These are phyloP conservation scores for Colletotrichum coccodes DNA, from an alignment of 2,329 filamentous ascomycete genomes.

Conservation along the genomic window DNA sequence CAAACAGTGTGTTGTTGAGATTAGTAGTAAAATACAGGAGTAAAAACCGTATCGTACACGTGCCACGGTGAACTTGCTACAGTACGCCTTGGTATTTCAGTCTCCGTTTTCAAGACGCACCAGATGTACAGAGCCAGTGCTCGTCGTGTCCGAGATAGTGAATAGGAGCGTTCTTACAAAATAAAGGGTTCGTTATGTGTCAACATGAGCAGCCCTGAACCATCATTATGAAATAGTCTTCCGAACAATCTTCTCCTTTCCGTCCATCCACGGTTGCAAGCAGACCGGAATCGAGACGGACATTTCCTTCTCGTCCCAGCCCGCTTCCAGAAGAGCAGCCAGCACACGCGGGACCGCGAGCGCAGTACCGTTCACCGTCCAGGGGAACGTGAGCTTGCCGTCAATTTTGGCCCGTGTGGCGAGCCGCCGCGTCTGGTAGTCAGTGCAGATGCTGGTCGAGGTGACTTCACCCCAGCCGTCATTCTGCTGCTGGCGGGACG, in stretches of 20 bases:
- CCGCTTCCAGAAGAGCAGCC: conserved; percentile 89
- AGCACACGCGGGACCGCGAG: conserved; percentile 90
- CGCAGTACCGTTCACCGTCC: conserved; percentile 94
- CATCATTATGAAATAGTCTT: neutral
- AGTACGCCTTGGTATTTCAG: neutral
- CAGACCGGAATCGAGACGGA: conserved; percentile 82
- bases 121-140: neutral
- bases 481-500: conserved; percentile 73
- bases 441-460: conserved; percentile 88
- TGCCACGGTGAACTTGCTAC: neutral
- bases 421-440: conserved; percentile 90
- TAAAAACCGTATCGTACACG: neutral
- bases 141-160: neutral
- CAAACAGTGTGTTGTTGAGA: neutral
- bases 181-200: neutral
- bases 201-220: neutral
- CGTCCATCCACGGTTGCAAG: conserved; percentile 86
- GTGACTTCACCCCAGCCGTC: conserved; percentile 94
- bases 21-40: neutral
- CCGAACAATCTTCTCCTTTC: conserved; percentile 69
- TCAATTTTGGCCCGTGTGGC: conserved; percentile 75
- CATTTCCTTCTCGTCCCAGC: conserved; percentile 78
- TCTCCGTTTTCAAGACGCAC: neutral
- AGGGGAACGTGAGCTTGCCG: conserved; percentile 76
- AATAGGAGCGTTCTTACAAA: neutral